Evolutionary conservation across 192 early-diverging fungal genomes (phyloP), one percentile per base, ranked within the genome.

Genomic region (Coemansia sp.): DNA sequence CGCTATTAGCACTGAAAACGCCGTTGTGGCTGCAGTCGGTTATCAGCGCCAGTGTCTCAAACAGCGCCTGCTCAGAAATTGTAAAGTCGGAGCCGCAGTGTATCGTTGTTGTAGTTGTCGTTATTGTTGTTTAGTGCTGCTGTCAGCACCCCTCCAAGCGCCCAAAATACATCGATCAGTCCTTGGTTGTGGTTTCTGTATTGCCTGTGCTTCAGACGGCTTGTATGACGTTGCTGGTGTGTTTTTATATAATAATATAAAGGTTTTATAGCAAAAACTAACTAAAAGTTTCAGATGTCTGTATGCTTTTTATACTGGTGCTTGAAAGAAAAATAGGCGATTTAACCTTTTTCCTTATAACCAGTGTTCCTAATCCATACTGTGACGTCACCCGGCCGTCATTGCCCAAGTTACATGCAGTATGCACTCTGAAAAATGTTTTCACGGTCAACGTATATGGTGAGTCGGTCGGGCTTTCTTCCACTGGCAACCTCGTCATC

Each of bases 21-120:
- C 88, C 91, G 56, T 89, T 86, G 53, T 92, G 87, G 79, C 89
- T 91, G 71, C 92, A 93, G 66, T 95, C 93, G 17, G 93, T 80
- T 92, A 95, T 92, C 69, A 75, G 63, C 76, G 89, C 88, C 59
- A 85, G 77, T 27, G 87, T 86, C 49, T 90, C 87, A 59, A 91
- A 90, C 66, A 88, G 86, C 21, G 88, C 85, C 39, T 59, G 64
- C 66, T 92, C 90, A 1, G 55, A 47, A 47, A 88, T 86, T 7
- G 54, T 66, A 32, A 90, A 71, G 14, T 75, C 56, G 1, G 65
- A 56, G 70, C 15, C 75, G 37, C 22, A 72, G 15, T 12, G 60
- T 12, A 56, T 38, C 48, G 65, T 41, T 38, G 45, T 51, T 39
- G 11, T 38, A 23, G 21, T 21, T 21, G 21, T 21, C 21, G 0